Base-by-base conservation (phyloP, 148 eudicot genomes). In the Rhododendron mucronatum region DNA sequence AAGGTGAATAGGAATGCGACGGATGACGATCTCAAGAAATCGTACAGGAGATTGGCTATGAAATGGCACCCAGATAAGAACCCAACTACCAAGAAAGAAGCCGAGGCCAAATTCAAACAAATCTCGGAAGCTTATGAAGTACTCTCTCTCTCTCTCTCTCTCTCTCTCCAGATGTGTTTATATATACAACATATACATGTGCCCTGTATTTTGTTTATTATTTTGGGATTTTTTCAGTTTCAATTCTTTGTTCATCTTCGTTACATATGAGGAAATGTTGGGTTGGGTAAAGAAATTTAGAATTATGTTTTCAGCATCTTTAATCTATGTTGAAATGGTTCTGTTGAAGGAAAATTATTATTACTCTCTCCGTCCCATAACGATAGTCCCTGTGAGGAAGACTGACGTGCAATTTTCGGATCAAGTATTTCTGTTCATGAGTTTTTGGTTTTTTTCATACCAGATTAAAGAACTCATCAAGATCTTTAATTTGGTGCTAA, bases 21-120 rank as follows among this genome's bases (percentile, higher is more conserved):
- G 48, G 95, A 93, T 1, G 97, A 92, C 65, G 95, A 93, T 88
- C 88, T 92, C 82, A 92, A 92, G 80, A 92, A 92, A 77, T 92
- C 97, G 7, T 94, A 94, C 45, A 90, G 94, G 2, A 94, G 91
- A 82, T 91, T 94, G 47, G 96, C 95, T 61, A 94, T 94, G 95
- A 94, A 91, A 86, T 94, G 96, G 94, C 95, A 94, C 33, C 96
- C 96, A 2, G 96, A 94, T 80, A 94, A 94, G 80, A 92, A 92
- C 93, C 95, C 95, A 86, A 93, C 88, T 82, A 92, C 87, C 90
- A 94, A 94, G 78, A 92, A 91, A 80, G 93, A 91, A 18, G 95
- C 97, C 51, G 97, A 94, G 81, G 95, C 97, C 59, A 94, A 94
- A 88, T 94, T 94, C 93, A 94, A 94, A 41, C 92, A 92, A 89